Evolutionary conservation across 352 stramenopile species (phyloP).

Genomic region (Thalassiosira sp.): DNA sequence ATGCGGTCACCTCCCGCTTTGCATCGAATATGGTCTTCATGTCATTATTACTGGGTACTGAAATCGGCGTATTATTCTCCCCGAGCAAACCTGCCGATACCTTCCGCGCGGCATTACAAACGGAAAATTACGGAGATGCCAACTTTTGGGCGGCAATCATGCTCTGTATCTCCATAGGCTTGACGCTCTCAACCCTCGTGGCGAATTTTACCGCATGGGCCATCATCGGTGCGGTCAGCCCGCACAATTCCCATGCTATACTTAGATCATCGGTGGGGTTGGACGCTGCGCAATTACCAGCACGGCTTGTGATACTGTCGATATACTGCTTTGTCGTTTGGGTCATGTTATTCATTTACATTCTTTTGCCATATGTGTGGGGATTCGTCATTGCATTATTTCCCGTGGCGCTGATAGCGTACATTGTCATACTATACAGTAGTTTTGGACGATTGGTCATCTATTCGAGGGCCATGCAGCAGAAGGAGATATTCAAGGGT

Average conservation of each 20-base stretch:
- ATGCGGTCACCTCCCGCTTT: slow-evolving; percentile 64
- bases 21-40: slow-evolving; percentile 75
- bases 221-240: slow-evolving; percentile 50
- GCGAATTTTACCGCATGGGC: slow-evolving; percentile 63
- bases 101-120: slow-evolving; percentile 47
- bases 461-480: slow-evolving; percentile 65
- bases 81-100: slow-evolving; percentile 41
- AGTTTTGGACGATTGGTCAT: slow-evolving; percentile 71
- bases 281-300: slow-evolving; percentile 60
- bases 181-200: slow-evolving; percentile 64
- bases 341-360: slow-evolving; percentile 64
- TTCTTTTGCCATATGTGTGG: slow-evolving; percentile 51
- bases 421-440: slow-evolving; percentile 59
- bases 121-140: slow-evolving; percentile 34
- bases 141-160: slow-evolving; percentile 66
- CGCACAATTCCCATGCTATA: slow-evolving; percentile 66
- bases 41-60: slow-evolving; percentile 61
- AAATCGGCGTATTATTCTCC: slow-evolving; percentile 66
- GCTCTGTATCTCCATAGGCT: slow-evolving; percentile 55
- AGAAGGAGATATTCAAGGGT: slow-evolving; percentile 56
- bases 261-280: slow-evolving; percentile 62
- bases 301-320: slow-evolving; percentile 54
- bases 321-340: slow-evolving; percentile 69
- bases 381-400: slow-evolving; percentile 33
- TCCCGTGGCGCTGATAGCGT: slow-evolving; percentile 47